Evolutionary conservation across 1,284 basidiomycete genomes (phyloP), one percentile per base, ranked within the genome.

Genomic region (Grifola frondosa): DNA sequence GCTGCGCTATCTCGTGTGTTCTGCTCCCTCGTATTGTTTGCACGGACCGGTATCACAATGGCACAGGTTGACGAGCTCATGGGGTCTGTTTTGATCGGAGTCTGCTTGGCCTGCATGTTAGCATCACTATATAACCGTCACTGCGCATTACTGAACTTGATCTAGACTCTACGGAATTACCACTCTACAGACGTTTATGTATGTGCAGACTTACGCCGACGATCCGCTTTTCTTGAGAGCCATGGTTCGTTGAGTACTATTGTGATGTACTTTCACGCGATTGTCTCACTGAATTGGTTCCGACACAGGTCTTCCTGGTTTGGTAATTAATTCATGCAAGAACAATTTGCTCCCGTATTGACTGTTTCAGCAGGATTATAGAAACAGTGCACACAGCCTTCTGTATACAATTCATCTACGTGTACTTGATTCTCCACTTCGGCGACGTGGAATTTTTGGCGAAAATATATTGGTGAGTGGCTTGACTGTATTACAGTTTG

Each of bases 31-130:
- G n/a, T n/a, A n/a, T n/a, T n/a, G n/a, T n/a, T n/a, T n/a, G n/a
- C n/a, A n/a, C n/a, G n/a, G n/a, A n/a, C n/a, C n/a, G n/a, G n/a
- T n/a, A n/a, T n/a, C 25, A 17, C 37, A 12, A 45, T 45, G 43
- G 26, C 12, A 30, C 10, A 34, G 2, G 32, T 35, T 10, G 36
- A 35, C 37, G 33, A 40, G 20, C 23, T 45, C 21, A 28, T 37
- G 5, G 44, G 44, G 5, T 34, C 39, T 11, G 36, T 46, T 20
- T 28, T 46, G 9, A 37, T 46, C 30, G 44, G 42, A 31, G 34
- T 46, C 30, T 46, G 39, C 40, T 30, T 46, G 12, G 44, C 44
- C n/a, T 46, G 44, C 39, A 40, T 40, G 44, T 46, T 29, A 23
- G 39, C 23, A 7, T 26, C 11, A 3, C 10, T 3, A 26, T 26